These are phyloP conservation scores for Beauveria sp. DNA, from an alignment of 2,329 filamentous ascomycete species.

Conservation along the genomic window DNA sequence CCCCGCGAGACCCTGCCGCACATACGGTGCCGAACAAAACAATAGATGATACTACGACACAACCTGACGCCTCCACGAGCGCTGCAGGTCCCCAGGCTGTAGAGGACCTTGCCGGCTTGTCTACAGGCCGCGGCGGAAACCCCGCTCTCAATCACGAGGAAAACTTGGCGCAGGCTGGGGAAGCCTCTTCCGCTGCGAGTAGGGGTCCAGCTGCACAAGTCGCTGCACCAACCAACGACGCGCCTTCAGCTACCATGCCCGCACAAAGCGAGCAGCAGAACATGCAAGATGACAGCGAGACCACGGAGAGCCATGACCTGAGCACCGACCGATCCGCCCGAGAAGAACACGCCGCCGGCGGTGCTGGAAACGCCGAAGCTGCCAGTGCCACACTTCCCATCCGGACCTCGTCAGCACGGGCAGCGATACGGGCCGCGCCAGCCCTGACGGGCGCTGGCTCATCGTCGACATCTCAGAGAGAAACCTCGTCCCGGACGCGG, in stretches of 20 bases:
- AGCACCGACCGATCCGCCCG: neutral
- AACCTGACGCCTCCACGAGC: neutral
- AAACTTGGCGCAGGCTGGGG: slow-evolving; percentile 38
- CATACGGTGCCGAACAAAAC: neutral
- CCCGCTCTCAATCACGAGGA: slow-evolving; percentile 33
- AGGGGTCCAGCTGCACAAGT: neutral
- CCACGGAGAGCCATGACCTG: neutral
- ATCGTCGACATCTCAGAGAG: neutral
- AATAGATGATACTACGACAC: neutral
- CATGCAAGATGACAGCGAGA: neutral
- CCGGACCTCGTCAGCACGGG: slow-evolving; percentile 14
- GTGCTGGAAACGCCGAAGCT: slow-evolving; percentile 1
- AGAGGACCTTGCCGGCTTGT: neutral
- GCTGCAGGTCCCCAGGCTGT: neutral
- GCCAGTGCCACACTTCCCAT: slow-evolving; percentile 12
- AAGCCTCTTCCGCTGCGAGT: slow-evolving; percentile 36
- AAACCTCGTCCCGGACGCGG: neutral
- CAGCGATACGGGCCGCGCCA: neutral
- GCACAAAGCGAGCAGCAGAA: slow-evolving; percentile 1
- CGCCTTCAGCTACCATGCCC: slow-evolving; percentile 4
- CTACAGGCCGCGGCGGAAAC: slow-evolving; percentile 31
- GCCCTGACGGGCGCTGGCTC: neutral
- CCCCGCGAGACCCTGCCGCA: slow-evolving; percentile 8
- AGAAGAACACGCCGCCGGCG: neutral
- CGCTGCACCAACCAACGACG: slow-evolving; percentile 22